These are phyloP conservation scores for Alternaria infectoria DNA, from an alignment of 2,329 filamentous ascomycete genomes.

Conservation along the genomic window DNA sequence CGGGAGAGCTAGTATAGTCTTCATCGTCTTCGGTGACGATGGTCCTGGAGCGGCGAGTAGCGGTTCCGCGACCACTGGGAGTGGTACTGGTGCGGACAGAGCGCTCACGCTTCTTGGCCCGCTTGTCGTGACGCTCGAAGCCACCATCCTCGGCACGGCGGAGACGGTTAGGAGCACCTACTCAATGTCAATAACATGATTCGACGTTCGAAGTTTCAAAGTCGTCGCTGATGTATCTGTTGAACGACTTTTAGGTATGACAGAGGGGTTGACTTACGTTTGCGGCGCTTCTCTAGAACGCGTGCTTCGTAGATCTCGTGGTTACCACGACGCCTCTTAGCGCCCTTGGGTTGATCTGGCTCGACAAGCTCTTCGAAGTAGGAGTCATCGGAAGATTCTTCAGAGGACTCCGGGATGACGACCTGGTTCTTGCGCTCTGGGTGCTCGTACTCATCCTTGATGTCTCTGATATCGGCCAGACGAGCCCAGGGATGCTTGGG, in stretches of 20 bases:
- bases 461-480: slow-evolving; percentile 38
- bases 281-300: slow-evolving; percentile 31
- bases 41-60: neutral
- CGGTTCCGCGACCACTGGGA: neutral
- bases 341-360: slow-evolving; percentile 26
- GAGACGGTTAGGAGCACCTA: slow-evolving; percentile 29
- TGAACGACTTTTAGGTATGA: neutral
- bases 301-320: slow-evolving; percentile 41
- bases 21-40: slow-evolving; percentile 23
- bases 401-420: slow-evolving; percentile 16
- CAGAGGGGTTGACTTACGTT: slow-evolving; percentile 21
- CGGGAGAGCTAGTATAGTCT: slow-evolving; percentile 1
- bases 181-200: slow-evolving; percentile 4
- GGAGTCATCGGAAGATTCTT: slow-evolving; percentile 33
- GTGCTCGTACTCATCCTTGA: slow-evolving; percentile 40
- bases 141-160: slow-evolving; percentile 34
- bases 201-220: neutral
- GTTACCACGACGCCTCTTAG: slow-evolving; percentile 23
- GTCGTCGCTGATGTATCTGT: neutral
- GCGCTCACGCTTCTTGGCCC: slow-evolving; percentile 8
- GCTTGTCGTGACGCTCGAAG: slow-evolving; percentile 35
- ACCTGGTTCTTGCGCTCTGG: slow-evolving; percentile 20
- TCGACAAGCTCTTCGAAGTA: slow-evolving; percentile 41
- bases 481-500: slow-evolving; percentile 41
- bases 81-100: slow-evolving; percentile 15